phyloP scores from a whole-genome alignment of 345 rosid species.

The Brassica cretica region DNA sequence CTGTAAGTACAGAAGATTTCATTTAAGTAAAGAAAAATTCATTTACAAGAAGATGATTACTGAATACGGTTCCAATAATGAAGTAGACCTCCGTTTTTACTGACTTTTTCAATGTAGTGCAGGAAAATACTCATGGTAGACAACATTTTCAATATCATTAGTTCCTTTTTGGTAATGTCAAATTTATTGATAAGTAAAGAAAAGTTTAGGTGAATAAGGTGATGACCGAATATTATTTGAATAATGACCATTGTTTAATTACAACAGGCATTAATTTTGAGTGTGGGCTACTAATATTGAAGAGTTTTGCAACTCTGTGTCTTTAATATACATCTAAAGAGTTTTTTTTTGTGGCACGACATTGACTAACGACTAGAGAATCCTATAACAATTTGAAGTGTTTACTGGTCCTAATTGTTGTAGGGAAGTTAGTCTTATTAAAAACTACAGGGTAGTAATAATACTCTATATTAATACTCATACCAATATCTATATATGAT shows the following conservation, averaged over 20 bases:
- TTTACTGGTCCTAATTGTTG: conserved; percentile 17
- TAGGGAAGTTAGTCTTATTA: background rate
- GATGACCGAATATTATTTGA: background rate
- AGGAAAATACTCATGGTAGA: background rate
- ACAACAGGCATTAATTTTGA: background rate
- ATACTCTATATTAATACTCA: background rate
- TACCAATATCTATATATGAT: background rate
- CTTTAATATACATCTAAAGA: conserved; percentile 1
- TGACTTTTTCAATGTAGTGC: background rate
- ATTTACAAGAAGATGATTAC: background rate
- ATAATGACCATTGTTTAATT: background rate
- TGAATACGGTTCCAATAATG: background rate
- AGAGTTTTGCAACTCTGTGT: background rate
- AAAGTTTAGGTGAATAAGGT: background rate
- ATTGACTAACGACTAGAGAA: conserved; percentile 21
- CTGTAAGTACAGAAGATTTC: background rate
- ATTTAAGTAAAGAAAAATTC: background rate
- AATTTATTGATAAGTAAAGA: background rate
- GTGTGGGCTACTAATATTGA: background rate
- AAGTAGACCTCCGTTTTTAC: background rate
- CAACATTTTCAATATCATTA: background rate
- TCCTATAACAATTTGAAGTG: conserved; percentile 21
- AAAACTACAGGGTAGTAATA: background rate
- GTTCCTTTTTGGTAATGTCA: background rate
- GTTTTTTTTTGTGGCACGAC: conserved; percentile 27